Conservation (phyloP, 2,329 filamentous ascomycete genomes). For the Colletotrichum sp. region DNA sequence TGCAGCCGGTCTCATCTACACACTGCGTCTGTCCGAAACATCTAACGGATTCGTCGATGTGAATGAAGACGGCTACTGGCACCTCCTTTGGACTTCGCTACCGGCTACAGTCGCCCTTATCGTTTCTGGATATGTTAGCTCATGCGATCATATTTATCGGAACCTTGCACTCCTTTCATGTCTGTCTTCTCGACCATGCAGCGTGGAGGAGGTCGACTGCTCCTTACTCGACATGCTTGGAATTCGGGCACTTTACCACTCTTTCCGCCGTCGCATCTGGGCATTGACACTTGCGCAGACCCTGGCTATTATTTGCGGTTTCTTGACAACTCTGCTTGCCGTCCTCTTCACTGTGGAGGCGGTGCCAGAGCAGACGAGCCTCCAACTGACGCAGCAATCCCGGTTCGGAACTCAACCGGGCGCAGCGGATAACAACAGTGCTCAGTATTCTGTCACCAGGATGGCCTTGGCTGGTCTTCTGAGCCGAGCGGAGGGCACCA, state of each 20-base stretch:
- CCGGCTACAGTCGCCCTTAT: neutral
- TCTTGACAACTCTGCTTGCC: neutral
- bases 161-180: neutral
- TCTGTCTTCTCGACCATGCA: neutral
- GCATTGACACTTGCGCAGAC: neutral
- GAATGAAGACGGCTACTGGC: neutral
- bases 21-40: neutral
- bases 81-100: constrained; percentile 5
- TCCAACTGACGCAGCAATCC: neutral
- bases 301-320: constrained; percentile 1
- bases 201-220: neutral
- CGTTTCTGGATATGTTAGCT: neutral
- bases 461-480: neutral
- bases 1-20: neutral
- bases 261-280: neutral
- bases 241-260: neutral
- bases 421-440: neutral
- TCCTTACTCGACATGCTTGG: constrained; percentile 2
- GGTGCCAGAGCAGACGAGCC: neutral
- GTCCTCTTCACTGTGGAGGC: neutral
- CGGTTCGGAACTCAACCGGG: neutral
- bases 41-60: neutral
- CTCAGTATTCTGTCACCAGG: neutral
- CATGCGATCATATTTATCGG: neutral
- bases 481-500: neutral